Base-by-base conservation (phyloP, 164 flowering plant species). In the Annona cherimola region DNA sequence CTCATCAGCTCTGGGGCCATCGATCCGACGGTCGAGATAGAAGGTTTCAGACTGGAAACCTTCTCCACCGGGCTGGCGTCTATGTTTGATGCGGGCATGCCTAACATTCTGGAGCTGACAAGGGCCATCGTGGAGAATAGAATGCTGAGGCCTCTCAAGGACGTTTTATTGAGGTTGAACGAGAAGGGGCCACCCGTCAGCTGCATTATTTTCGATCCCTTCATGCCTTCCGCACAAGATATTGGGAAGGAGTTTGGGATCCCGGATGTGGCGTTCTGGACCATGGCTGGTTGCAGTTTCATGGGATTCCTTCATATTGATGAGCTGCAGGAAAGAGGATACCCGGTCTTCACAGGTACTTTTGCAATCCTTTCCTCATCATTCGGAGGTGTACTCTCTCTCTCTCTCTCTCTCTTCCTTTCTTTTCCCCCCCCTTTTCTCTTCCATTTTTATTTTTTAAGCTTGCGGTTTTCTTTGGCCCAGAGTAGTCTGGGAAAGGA, bases 41-140 rank as follows among this genome's bases (percentile, higher is more conserved):
- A 81, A 0, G 72, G 70, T 39, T 87, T 87, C 67, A 75, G 72
- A 0, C 85, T 84, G 66, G 76, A 79, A 3, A 66, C 85, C 42
- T 82, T 87, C 18, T 80, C 86, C 1, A 88, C 84, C 44, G 87
- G 88, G 18, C 78, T 85, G 2, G 82, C 84, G 3, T 76, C 79
- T 40, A 59, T 39, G 3, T 80, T 82, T 3, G 57, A 16, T 1
- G 75, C 71, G 61, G 83, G 84, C 42, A 86, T 82, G 66, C 82
- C 83, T 66, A 82, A 84, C 70, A 69, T 81, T 1, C 81, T 83
- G 1, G 16, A 78, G 5, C 77, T 83, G 0, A 78, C 82, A 19
- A 9, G 5, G 2, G 82, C 84, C 57, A 77, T 74, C 3, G 66
- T 45, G 3, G 68, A 14, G 0, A 72, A 44, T 20, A 75, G 83